Base-by-base conservation (phyloP, 2,329 filamentous ascomycete genomes). In the Aspergillus texensis region DNA sequence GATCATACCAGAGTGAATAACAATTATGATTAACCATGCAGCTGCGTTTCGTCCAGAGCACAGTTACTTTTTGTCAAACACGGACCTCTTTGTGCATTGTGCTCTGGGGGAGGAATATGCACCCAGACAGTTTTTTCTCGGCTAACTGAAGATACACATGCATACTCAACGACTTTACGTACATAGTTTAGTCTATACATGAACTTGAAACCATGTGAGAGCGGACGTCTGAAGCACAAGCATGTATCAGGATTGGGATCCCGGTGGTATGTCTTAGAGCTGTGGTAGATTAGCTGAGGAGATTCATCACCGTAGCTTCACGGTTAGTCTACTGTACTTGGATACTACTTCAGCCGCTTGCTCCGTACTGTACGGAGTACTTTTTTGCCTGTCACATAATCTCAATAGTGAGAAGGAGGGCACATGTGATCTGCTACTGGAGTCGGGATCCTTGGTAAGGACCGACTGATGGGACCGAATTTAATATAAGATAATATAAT, bases 31-130 rank as follows among this genome's bases (percentile, higher is more conserved):
- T 11, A 52, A 52, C 48, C 26, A 52, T 52, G 48, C 48, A 30
- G 30, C 48, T 30, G 28, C 19, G 28, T 52, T 52, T 30, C 16
- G 8, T 32, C 8, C 48, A 5, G 16, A 32, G 28, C 30, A 30
- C 28, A 52, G 28, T 30, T 52, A 30, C 26, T 52, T 39, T 53
- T 55, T 53, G 45, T 58, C 39, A 57, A 48, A 67, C 65, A 67
- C 65, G 64, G 65, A 52, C 65, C 65, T 58, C 64, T 57, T 36
- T 36, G 65, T 61, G 65, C 65, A 62, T 65, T 62, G 65, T 67
- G 63, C 65, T 65, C 19, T 24, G 28, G 41, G 48, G 28, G 28
- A 32, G 16, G 16, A n/a, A 21, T 41, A 48, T 61, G 50, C 39
- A 39, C 26, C n/a, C 21, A 21, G 39, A 48, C 48, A 41, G 36